Conservation (phyloP, 345 rosid genomes). For the Isatis tinctoria region DNA sequence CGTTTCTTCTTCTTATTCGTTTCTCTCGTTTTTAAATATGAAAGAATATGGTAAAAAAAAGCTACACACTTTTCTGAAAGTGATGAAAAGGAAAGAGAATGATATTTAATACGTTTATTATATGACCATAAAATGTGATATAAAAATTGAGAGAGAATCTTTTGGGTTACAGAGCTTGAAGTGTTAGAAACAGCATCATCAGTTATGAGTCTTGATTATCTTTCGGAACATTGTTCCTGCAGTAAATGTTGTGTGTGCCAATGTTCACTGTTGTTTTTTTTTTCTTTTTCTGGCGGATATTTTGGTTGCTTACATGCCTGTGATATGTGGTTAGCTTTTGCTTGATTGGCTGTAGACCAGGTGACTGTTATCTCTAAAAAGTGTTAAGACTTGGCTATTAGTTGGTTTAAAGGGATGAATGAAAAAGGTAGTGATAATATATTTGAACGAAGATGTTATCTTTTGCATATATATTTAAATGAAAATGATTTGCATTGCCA, state of each 20-base stretch:
- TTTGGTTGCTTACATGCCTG: not conserved
- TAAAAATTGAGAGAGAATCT: not conserved
- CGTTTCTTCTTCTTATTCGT: constrained; percentile 4
- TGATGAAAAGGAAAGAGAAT: constrained; percentile 15
- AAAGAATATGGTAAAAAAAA: constrained; percentile 15
- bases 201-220: not conserved
- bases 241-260: not conserved
- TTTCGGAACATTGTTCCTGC: not conserved
- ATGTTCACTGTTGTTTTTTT: not conserved
- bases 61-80: constrained; percentile 29
- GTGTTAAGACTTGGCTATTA: constrained; percentile 10
- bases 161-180: not conserved
- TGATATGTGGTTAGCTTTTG: not conserved
- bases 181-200: not conserved
- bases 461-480: not conserved
- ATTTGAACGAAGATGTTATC: not conserved
- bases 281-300: not conserved
- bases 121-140: constrained; percentile 7
- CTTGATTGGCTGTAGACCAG: constrained; percentile 4
- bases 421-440: not conserved
- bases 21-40: not conserved
- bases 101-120: not conserved
- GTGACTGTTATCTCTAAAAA: constrained; percentile 15
- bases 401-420: not conserved
- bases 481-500: constrained; percentile 1